These are phyloP conservation scores for Pichiaceae sp. DNA, from an alignment of 1,139 yeast species.

Conservation along the genomic window DNA sequence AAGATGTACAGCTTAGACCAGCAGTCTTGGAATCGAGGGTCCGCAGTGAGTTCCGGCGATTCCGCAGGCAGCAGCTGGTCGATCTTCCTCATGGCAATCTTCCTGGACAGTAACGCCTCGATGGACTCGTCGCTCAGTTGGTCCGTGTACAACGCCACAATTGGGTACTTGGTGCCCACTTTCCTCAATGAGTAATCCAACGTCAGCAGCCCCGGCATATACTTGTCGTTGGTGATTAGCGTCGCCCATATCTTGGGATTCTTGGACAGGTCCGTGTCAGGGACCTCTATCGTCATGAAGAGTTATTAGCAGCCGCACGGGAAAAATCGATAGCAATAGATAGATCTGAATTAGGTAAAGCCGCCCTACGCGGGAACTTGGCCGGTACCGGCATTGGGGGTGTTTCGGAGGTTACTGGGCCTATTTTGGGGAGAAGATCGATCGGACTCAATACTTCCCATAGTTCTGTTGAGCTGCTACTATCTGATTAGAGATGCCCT, in stretches of 20 bases:
- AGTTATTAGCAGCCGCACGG: conserved; percentile 1
- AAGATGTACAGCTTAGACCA: conserved; percentile 53
- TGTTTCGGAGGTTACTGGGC: too few species aligned
- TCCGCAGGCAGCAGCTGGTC: conserved; percentile 33
- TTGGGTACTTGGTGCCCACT: conserved; percentile 35
- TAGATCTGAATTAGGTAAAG: too few species aligned
- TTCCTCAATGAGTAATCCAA: conserved; percentile 35
- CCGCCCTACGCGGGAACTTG: too few species aligned
- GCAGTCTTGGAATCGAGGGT: conserved; percentile 45
- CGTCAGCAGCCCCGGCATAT: conserved; percentile 41
- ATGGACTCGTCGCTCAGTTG: conserved; percentile 32
- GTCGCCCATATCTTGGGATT: conserved; percentile 39
- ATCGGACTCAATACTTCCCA: too few species aligned
- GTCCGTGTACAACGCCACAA: conserved; percentile 43
- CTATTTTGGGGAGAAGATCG: too few species aligned
- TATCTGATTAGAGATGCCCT: too few species aligned
- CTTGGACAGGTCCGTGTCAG: conserved; percentile 3
- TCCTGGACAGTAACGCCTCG: conserved; percentile 27
- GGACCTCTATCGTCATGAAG: conserved; percentile 7
- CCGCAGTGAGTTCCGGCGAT: conserved; percentile 35
- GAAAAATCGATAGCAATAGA: too few species aligned
- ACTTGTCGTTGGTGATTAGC: conserved; percentile 39
- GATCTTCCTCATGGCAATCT: conserved; percentile 32
- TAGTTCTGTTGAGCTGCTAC: too few species aligned
- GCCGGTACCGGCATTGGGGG: too few species aligned